Evolutionary conservation across 768 basidiomycete genomes (phyloP), one percentile per base, ranked within the genome.

Genomic region (Boletus subparvulus): DNA sequence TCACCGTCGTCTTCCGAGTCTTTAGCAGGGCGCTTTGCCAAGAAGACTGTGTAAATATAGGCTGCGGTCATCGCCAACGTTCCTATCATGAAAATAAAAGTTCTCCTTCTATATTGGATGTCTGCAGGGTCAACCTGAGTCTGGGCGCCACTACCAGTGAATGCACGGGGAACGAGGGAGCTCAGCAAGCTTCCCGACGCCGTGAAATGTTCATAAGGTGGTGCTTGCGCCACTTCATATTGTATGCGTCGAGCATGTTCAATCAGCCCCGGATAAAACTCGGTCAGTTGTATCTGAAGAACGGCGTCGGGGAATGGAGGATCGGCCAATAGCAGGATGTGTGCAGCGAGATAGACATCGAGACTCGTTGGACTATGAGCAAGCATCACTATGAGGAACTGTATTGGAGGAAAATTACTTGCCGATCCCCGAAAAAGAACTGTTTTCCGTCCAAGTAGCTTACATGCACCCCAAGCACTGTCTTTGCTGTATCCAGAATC

Each of bases 281-380:
- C 79, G 2, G 64, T 65, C 10, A 91, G 66, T 4, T 88, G 77
- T 58, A 77, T 74, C 64, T 80, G 77, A 9, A 92, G 59, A 16
- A 84, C 67, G 3, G 82, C 71, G 60, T 90, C 84, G 1, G 87
- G 84, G 54, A 85, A 86, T 37, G 83, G 80, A 6, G 85, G 80
- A 44, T 79, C 70, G 4, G 78, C 58, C 4, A 92, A 72, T 33
- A 90, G 74, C 33, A 90, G 77, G 28, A 87, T 74, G 59, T 90
- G 87, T 7, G 89, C 81, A 17, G 90, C 87, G 19, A 92, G 72
- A 37, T 83, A 66, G 24, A 87, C 67, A 58, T 93, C 91, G 17
- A 91, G 69, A 6, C 80, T 78, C 1, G 86, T 83, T 13, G 80
- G 79, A 45, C 90, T 92, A 51, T 19, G 36, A 21, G 5, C 16